Evolutionary conservation across 495 filamentous ascomycete genomes (phyloP).

Genomic region (Aspergillus homomorphus): DNA sequence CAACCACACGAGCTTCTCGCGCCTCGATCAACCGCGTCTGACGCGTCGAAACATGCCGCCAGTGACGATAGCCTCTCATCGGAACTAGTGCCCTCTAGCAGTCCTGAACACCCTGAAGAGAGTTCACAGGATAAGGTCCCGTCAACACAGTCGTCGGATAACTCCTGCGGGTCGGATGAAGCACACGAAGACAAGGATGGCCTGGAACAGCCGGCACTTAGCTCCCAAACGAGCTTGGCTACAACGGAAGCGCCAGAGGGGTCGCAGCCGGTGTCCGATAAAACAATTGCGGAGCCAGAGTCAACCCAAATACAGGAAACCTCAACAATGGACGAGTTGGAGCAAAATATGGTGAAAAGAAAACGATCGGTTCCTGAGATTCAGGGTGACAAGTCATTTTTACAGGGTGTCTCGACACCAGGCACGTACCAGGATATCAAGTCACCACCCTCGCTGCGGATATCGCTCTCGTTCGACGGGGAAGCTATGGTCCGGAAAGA

Average conservation of each 20-base stretch:
- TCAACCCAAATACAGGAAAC: slow-evolving; percentile 17
- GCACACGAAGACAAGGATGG: slow-evolving; percentile 29
- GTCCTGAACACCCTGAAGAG: slow-evolving; percentile 29
- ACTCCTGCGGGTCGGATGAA: slow-evolving; percentile 35
- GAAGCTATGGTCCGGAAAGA: slow-evolving; percentile 74
- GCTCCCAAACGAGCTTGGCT: slow-evolving; percentile 40
- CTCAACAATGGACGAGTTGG: slow-evolving; percentile 20
- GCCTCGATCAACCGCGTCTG: slow-evolving; percentile 46
- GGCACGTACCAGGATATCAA: slow-evolving; percentile 25
- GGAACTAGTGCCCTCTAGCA: slow-evolving; percentile 35
- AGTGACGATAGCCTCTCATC: slow-evolving; percentile 42
- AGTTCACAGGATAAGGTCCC: slow-evolving; percentile 19
- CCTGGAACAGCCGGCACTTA: slow-evolving; percentile 22
- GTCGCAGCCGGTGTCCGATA: slow-evolving; percentile 27
- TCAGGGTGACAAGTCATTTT: slow-evolving; percentile 14
- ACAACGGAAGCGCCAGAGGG: slow-evolving; percentile 30
- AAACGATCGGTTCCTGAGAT: slow-evolving; percentile 40
- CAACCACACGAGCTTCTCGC: slow-evolving; percentile 74
- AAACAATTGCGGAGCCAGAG: slow-evolving; percentile 19
- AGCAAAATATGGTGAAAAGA: slow-evolving; percentile 29
- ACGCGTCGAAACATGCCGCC: slow-evolving; percentile 50
- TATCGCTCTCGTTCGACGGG: slow-evolving; percentile 78
- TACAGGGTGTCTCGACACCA: slow-evolving; percentile 17
- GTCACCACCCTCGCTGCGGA: slow-evolving; percentile 45
- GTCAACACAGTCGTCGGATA: slow-evolving; percentile 27